Conservation (phyloP, 1,284 basidiomycete genomes). For the Pascua guehoae region DNA sequence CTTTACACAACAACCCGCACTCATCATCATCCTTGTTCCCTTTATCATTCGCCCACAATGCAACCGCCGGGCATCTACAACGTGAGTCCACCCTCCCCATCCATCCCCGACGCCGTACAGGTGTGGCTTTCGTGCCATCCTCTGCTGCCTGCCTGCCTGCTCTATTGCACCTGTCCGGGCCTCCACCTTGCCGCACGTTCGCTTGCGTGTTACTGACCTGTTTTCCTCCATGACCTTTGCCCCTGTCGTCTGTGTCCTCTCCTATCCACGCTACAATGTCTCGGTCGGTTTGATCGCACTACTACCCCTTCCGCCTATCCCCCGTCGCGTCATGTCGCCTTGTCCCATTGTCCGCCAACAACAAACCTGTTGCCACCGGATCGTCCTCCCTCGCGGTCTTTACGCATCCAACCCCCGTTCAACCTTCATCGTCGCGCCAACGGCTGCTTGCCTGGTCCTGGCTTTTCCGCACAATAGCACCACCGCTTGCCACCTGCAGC, state of each 20-base stretch:
- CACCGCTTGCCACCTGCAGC: slow-evolving; percentile 42
- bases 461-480: slow-evolving; percentile 27
- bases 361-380: too few relatives aligned
- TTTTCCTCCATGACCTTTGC: too few relatives aligned
- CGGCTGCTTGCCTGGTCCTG: neutral
- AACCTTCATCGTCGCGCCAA: neutral
- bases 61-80: slow-evolving; percentile 43
- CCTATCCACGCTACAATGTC: too few relatives aligned
- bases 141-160: too few relatives aligned
- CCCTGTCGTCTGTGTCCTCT: too few relatives aligned
- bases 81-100: slow-evolving; percentile 20
- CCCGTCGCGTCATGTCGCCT: too few relatives aligned
- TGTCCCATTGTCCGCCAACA: too few relatives aligned
- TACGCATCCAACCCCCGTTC: neutral
- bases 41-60: slow-evolving; percentile 19
- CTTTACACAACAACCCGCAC: too few relatives aligned
- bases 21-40: neutral
- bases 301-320: too few relatives aligned
- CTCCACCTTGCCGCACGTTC: too few relatives aligned
- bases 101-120: neutral
- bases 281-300: too few relatives aligned
- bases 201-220: too few relatives aligned
- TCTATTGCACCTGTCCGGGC: neutral
- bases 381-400: neutral
- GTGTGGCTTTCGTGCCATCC: neutral